Base-by-base conservation (phyloP, 257 asterid genomes). In the Gentiana dahurica region DNA sequence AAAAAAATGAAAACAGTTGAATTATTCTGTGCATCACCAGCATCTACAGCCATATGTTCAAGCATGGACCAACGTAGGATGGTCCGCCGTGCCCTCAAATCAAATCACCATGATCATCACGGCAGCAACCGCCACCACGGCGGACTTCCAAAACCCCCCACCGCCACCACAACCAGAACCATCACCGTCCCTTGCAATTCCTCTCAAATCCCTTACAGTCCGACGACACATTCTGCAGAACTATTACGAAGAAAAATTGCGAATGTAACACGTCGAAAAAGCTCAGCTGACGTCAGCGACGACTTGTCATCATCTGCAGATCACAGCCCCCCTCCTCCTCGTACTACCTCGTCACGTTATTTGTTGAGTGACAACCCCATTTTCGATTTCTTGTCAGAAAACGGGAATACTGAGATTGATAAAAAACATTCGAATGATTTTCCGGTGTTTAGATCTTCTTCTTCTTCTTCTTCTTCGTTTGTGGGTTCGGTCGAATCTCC, bases 41-140 rank as follows among this genome's bases (percentile, higher is more conserved):
- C 94, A 24, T 82, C 97, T 35, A 89, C 96, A 8, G 97, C 97
- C 37, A 82, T 89, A 68, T 86, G 95, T 41, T 75, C 96, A 12
- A 82, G 85, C 85, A 80, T 71, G 73, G 88, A 86, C 59, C 78
- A 74, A 43, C 81, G 76, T 3, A 62, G 80, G 72, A 73, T 80
- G 53, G 73, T 75, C 69, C 83, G 84, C 2, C 78, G 54, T 0
- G 79, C 78, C 15, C 56, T 51, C 47, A 62, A 69, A 47, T 41
- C 46, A 10, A 5, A 7, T 7, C 64, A 67, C 1, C 64, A 67
- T 1, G 54, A 64, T 1, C 66, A 75, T 24, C 81, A 61, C 51
- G 76, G 59, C 3, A 8, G 63, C 38, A 74, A 70, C 51, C 75
- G 69, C 32, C 79, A 64, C 59, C 75, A 67, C 9, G 77, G 78